These are phyloP conservation scores for Trichoderma reesei DNA, from an alignment of 495 filamentous ascomycete genomes.

Conservation along the genomic window DNA sequence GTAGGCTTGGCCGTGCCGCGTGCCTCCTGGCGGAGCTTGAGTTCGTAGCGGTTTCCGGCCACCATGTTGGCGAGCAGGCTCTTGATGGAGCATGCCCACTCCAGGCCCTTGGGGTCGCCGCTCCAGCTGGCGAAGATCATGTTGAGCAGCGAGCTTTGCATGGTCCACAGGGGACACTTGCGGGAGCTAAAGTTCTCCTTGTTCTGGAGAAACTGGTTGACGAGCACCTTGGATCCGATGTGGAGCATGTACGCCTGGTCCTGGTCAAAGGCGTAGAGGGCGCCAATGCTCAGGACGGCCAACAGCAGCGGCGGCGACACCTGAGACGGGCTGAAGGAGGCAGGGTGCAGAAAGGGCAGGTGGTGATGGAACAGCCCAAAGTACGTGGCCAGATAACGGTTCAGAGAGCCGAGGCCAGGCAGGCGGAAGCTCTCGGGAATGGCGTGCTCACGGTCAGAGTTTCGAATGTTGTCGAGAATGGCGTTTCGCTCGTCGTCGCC, in stretches of 20 bases:
- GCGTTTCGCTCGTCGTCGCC: constrained; percentile 72
- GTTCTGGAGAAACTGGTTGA: constrained; percentile 94
- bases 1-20: constrained; percentile 68
- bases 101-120: constrained; percentile 90
- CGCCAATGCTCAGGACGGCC: constrained; percentile 89
- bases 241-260: constrained; percentile 94
- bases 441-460: constrained; percentile 67
- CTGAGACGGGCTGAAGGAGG: constrained; percentile 73
- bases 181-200: constrained; percentile 98
- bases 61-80: constrained; percentile 97
- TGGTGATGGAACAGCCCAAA: constrained; percentile 97
- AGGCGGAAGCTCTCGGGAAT: constrained; percentile 84
- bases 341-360: constrained; percentile 89
- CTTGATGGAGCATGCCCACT: constrained; percentile 99
- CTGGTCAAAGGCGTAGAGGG: constrained; percentile 92
- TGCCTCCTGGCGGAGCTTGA: constrained; percentile 83
- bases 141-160: constrained; percentile 92
- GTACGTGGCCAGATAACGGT: constrained; percentile 88
- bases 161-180: constrained; percentile 94
- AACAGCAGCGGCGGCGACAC: constrained; percentile 74
- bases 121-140: constrained; percentile 99
- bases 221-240: constrained; percentile 91
- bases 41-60: constrained; percentile 89
- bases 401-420: constrained; percentile 64
- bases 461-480: constrained; percentile 76